Percentiles rank a stretch among this genome's conserved stretches.
These are phyloP conservation scores for Tuber indicum DNA, from an alignment of 495 filamentous ascomycete genomes.

Conservation along the genomic window DNA sequence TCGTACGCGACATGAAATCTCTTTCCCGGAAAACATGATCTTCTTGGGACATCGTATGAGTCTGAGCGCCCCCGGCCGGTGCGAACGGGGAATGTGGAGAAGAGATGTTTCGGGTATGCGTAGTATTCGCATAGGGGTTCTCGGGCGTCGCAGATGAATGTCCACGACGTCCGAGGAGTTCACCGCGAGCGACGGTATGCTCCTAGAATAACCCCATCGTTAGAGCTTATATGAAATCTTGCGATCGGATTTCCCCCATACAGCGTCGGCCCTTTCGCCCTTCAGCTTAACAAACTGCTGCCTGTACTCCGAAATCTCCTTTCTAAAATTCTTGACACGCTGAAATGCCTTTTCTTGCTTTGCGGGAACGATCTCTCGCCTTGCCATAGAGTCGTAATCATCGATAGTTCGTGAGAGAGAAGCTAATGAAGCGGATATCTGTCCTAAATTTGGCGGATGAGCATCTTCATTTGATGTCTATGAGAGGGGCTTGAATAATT, in stretches of 20 bases:
- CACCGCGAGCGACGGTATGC: slow-evolving; percentile 62
- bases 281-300: slow-evolving; percentile 70
- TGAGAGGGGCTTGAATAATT: slow-evolving; percentile 73
- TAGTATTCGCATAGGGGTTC: slow-evolving; percentile 74
- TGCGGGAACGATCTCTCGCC: slow-evolving; percentile 73
- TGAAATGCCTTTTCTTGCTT: slow-evolving; percentile 89
- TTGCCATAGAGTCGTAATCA: slow-evolving; percentile 79
- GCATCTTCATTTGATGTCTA: slow-evolving; percentile 42
- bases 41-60: slow-evolving; percentile 21
- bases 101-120: slow-evolving; percentile 29
- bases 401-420: slow-evolving; percentile 87
- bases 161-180: slow-evolving; percentile 84
- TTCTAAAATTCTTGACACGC: slow-evolving; percentile 75
- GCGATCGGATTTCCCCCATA: slow-evolving; percentile 40
- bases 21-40: slow-evolving; percentile 83
- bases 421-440: slow-evolving; percentile 78
- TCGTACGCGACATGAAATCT: slow-evolving; percentile 70
- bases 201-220: slow-evolving; percentile 14
- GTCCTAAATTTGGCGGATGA: slow-evolving; percentile 36
- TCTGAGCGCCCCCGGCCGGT: slow-evolving; percentile 22
- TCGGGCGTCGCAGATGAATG: slow-evolving; percentile 83
- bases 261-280: slow-evolving; percentile 63
- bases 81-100: slow-evolving; percentile 31
- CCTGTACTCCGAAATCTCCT: slow-evolving; percentile 71
- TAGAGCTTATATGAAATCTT: not conserved